Base-by-base conservation (phyloP, 768 basidiomycete genomes). In the Phylloporus arenicola region DNA sequence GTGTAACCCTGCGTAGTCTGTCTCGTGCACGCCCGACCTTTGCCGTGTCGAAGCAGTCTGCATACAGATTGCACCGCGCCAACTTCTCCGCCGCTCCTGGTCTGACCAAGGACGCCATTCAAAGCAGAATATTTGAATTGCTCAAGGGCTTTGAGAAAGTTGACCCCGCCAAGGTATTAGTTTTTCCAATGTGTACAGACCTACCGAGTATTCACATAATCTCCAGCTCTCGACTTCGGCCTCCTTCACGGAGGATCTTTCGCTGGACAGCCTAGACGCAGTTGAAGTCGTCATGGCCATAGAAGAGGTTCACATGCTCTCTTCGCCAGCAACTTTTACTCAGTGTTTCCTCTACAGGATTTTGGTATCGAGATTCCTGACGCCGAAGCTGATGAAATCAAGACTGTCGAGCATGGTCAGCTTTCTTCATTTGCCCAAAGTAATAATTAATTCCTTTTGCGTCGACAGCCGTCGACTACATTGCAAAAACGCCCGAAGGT, bases 251-350 rank as follows among this genome's bases (percentile, higher is more conserved):
- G 52, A 64, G 76, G 72, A 35, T 82, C 83, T 50, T 76, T 79
- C 60, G 79, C 77, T 43, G 29, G 96, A 99, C 72, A 97, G 93
- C 61, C 74, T 99, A 66, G 96, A 99, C 68, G 81, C 93, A 17
- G 94, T 99, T 17, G 96, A 99, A 70, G 93, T 97, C 24, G 90
- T 98, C 61, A 96, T 99, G 93, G 92, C 95, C 35, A 86, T 99
- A 58, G 96, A 99, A 73, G 96, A 93, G 81, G 86, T 83, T 58
- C 45, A 55, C 22, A 20, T 33, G 17, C 45, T 49, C 37, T 49
- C 38, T 34, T 25, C 30, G 49, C n/a, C 19, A 41, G 48, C 38
- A 17, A 48, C 35, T 35, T 52, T 48, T 16, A 34, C 45, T 48
- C 47, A 19, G 49, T 7, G 3, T 33, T 14, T 6, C 16, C 39